A percentile compares a stretch with the other conserved stretches of the same genome.
Evolutionary conservation across 805 yeast species (phyloP).

Genomic region (Candida quercuum): DNA sequence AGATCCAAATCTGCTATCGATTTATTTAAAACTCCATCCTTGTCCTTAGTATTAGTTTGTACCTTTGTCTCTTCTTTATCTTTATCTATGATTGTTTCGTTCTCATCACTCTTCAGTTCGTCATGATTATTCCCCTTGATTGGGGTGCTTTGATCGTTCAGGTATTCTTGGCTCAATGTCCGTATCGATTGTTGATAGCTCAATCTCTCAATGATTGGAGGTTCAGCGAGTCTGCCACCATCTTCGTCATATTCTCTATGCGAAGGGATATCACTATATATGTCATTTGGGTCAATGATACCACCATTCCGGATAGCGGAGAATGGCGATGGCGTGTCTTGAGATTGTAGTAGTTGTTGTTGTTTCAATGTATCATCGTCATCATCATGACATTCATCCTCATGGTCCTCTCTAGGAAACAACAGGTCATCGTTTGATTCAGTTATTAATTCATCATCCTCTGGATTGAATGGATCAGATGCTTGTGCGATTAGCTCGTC

Average conservation of each 20-base stretch:
- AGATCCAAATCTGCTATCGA: not conserved
- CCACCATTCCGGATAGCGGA: not conserved
- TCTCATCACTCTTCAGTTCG: not conserved
- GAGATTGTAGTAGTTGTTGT: not conserved
- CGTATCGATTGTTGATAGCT: constrained; percentile 14
- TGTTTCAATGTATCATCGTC: constrained; percentile 2
- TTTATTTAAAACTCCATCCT: not conserved
- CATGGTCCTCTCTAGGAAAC: too few relatives aligned
- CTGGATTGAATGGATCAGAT: constrained; percentile 53
- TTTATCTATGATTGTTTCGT: not conserved
- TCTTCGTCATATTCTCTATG: constrained; percentile 4
- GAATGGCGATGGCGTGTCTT: constrained; percentile 1
- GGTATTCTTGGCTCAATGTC: constrained; percentile 9
- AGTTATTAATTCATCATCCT: constrained; percentile 5
- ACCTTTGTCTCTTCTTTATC: constrained; percentile 2
- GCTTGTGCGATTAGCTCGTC: constrained; percentile 61
- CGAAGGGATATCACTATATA: not conserved
- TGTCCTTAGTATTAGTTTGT: not conserved
- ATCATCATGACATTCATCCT: constrained; percentile 4
- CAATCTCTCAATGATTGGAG: constrained; percentile 1
- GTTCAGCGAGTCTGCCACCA: not conserved
- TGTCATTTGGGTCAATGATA: not conserved
- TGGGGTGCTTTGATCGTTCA: constrained; percentile 18
- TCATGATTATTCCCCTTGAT: not conserved
- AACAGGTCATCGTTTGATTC: too few relatives aligned